These are phyloP conservation scores for Skeletonema costatum DNA, from an alignment of 108 stramenopile species.

Conservation along the genomic window DNA sequence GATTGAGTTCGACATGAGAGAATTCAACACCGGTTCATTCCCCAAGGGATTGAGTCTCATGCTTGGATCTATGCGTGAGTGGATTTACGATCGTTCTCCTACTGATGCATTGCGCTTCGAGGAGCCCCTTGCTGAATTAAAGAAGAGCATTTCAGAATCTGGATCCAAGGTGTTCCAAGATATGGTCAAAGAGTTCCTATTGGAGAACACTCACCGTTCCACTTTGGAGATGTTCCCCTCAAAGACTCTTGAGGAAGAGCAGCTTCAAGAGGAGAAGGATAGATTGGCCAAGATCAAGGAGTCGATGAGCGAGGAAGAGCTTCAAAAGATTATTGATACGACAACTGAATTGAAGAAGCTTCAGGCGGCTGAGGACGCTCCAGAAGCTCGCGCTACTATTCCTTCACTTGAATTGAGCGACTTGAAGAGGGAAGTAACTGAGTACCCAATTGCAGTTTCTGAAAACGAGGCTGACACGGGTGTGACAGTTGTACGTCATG, in stretches of 20 bases:
- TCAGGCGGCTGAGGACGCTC: constrained; percentile 91
- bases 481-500: constrained; percentile 86
- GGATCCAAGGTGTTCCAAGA: constrained; percentile 89
- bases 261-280: constrained; percentile 75
- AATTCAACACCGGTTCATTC: constrained; percentile 98
- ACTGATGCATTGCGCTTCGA: constrained; percentile 92
- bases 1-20: constrained; percentile 94
- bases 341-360: constrained; percentile 85
- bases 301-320: constrained; percentile 75
- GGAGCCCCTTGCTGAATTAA: constrained; percentile 85
- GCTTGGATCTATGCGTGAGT: constrained; percentile 92
- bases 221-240: constrained; percentile 95
- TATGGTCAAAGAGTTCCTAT: constrained; percentile 75
- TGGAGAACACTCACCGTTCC: constrained; percentile 90
- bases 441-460: constrained; percentile 87
- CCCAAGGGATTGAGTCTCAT: constrained; percentile 95
- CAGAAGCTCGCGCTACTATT: constrained; percentile 93
- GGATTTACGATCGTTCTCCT: constrained; percentile 93
- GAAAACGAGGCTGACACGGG: constrained; percentile 80
- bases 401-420: constrained; percentile 87
- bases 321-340: constrained; percentile 82
- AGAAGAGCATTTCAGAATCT: constrained; percentile 75
- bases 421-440: constrained; percentile 85
- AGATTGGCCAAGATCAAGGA: constrained; percentile 82
- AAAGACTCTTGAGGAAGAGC: constrained; percentile 80